Conservation (phyloP, 345 rosid genomes). For the Populus tremula region DNA sequence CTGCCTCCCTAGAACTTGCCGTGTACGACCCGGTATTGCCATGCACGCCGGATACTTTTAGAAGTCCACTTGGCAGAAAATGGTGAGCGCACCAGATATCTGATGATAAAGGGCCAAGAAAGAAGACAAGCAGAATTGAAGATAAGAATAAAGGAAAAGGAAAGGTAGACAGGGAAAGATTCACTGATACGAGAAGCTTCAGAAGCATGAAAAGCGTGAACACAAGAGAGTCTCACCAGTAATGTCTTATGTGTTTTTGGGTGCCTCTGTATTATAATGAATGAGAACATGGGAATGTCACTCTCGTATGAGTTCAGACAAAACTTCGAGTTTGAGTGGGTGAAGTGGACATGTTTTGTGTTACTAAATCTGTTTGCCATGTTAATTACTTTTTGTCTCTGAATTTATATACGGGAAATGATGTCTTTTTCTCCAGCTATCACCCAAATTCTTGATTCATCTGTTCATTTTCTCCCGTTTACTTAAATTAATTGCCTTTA, state of each 20-base stretch:
- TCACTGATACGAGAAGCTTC: not conserved
- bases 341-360: not conserved
- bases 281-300: not conserved
- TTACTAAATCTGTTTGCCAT: not conserved
- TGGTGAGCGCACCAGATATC: not conserved
- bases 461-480: too few relatives aligned
- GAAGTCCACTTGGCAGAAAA: not conserved
- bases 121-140: not conserved
- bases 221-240: not conserved
- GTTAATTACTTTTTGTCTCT: not conserved
- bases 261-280: too few relatives aligned
- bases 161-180: not conserved
- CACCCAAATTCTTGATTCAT: too few relatives aligned
- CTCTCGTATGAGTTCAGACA: not conserved
- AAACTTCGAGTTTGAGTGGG: not conserved
- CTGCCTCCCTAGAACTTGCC: not conserved
- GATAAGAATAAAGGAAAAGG: not conserved
- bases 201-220: constrained; percentile 3
- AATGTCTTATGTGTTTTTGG: not conserved
- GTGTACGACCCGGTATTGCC: not conserved
- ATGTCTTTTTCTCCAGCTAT: too few relatives aligned
- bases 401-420: too few relatives aligned
- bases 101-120: not conserved
- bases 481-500: too few relatives aligned
- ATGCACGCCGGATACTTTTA: not conserved